Percentiles rank a stretch among this genome's conserved stretches.
These are phyloP conservation scores for Tritrichomonas musculus DNA, from an alignment of 208 protist species.

Conservation along the genomic window DNA sequence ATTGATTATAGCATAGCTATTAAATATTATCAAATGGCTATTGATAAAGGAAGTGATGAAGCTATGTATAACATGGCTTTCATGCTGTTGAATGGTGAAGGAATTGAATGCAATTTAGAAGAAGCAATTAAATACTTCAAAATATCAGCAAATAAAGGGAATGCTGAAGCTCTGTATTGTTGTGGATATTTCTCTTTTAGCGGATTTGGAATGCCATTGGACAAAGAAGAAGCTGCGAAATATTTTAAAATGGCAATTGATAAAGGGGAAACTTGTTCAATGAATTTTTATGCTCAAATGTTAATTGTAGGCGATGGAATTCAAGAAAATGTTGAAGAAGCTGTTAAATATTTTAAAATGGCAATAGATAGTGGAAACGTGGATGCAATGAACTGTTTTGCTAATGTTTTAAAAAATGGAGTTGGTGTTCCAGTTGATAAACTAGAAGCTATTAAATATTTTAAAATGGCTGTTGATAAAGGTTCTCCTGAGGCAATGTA, in stretches of 20 bases:
- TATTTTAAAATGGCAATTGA: too few relatives aligned
- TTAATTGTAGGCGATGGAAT: conserved; percentile 8
- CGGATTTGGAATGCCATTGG: too few relatives aligned
- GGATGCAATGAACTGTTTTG: background rate
- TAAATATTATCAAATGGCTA: background rate
- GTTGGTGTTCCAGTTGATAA: too few relatives aligned
- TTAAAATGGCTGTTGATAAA: too few relatives aligned
- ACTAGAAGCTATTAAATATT: too few relatives aligned
- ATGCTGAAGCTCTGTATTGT: background rate
- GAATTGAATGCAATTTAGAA: background rate
- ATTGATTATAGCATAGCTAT: background rate
- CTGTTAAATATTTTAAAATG: background rate
- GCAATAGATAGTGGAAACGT: background rate
- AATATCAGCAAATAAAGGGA: background rate
- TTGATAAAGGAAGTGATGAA: background rate
- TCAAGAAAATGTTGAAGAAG: background rate
- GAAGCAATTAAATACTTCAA: background rate
- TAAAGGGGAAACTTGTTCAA: too few relatives aligned
- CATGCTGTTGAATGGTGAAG: background rate
- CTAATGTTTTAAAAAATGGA: background rate
- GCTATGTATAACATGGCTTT: background rate
- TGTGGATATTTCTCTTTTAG: too few relatives aligned
- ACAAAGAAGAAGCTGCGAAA: too few relatives aligned
- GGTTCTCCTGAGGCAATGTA: too few relatives aligned
- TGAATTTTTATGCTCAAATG: too few relatives aligned